phyloP scores from a whole-genome alignment of 1,139 yeast species.

The Saccharomyces hybrid region DNA sequence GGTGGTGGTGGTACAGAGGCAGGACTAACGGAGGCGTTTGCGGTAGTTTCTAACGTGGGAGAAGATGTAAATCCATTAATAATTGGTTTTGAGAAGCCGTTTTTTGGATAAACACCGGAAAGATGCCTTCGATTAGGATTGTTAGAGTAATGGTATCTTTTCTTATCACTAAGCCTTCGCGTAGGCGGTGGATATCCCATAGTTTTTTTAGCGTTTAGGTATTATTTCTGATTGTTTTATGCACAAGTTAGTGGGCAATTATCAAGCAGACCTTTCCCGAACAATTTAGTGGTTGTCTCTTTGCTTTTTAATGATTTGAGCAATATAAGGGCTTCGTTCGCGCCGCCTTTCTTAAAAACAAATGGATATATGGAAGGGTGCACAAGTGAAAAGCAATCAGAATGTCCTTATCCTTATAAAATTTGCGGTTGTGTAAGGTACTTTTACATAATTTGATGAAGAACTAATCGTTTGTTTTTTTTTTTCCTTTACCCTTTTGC shows the following conservation, averaged over 20 bases:
- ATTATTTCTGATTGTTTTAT: neutral
- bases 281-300: neutral
- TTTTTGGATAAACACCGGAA: conserved; percentile 3
- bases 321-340: neutral
- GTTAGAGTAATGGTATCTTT: conserved; percentile 26
- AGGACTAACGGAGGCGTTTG: conserved; percentile 3
- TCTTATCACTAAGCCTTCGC: conserved; percentile 26
- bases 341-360: neutral
- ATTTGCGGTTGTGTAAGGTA: neutral
- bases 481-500: neutral
- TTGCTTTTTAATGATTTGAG: neutral
- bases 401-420: neutral
- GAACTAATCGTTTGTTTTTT: conserved; percentile 1
- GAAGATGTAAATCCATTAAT: neutral
- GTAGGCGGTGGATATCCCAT: conserved; percentile 25
- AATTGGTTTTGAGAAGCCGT: neutral
- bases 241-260: neutral
- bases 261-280: neutral
- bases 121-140: conserved; percentile 22
- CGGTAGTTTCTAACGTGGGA: neutral
- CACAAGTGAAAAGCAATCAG: neutral
- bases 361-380: neutral
- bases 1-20: conserved; percentile 3
- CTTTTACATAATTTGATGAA: neutral
- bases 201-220: neutral